Evolutionary conservation across 2,329 filamentous ascomycete species (phyloP).

Genomic region (Thelonectria blattea): DNA sequence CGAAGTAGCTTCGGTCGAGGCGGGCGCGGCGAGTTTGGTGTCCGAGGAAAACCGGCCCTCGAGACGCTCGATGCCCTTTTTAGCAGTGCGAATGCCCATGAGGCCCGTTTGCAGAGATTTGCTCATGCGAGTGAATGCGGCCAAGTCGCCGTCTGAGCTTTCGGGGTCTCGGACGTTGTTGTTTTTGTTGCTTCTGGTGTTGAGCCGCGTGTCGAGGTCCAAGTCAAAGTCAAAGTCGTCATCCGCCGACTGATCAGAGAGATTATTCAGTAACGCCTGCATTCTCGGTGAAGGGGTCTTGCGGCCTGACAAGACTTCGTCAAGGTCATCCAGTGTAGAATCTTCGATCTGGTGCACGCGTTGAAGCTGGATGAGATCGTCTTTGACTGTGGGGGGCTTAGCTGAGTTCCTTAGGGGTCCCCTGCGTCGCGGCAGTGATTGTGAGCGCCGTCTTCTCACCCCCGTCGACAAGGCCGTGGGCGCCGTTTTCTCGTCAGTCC

Average conservation of each 20-base stretch:
- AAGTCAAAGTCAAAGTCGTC: conserved; percentile 37
- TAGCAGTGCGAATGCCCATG: conserved; percentile 59
- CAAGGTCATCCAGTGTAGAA: conserved; percentile 64
- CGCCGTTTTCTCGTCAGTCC: conserved; percentile 36
- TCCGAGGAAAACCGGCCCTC: conserved; percentile 57
- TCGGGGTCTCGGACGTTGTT: conserved; percentile 32
- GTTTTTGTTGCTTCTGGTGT: conserved; percentile 34
- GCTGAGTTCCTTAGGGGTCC: conserved; percentile 60
- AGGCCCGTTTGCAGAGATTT: conserved; percentile 59
- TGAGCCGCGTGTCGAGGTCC: conserved; percentile 36
- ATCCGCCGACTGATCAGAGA: conserved; percentile 30
- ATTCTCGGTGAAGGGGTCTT: conserved; percentile 38
- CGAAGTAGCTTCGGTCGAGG: background rate
- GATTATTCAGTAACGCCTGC: conserved; percentile 35
- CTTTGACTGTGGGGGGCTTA: conserved; percentile 59
- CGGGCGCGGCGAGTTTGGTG: conserved; percentile 24
- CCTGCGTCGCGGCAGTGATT: conserved; percentile 52
- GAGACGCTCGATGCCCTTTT: conserved; percentile 63
- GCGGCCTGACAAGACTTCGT: conserved; percentile 54
- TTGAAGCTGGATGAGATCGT: conserved; percentile 61
- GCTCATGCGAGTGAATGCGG: conserved; percentile 57
- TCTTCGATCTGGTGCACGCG: conserved; percentile 62
- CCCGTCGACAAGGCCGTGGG: conserved; percentile 33
- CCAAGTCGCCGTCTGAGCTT: conserved; percentile 49
- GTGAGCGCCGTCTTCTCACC: conserved; percentile 39